Conservation (phyloP, 495 filamentous ascomycete genomes). For the Cryomyces minteri region DNA sequence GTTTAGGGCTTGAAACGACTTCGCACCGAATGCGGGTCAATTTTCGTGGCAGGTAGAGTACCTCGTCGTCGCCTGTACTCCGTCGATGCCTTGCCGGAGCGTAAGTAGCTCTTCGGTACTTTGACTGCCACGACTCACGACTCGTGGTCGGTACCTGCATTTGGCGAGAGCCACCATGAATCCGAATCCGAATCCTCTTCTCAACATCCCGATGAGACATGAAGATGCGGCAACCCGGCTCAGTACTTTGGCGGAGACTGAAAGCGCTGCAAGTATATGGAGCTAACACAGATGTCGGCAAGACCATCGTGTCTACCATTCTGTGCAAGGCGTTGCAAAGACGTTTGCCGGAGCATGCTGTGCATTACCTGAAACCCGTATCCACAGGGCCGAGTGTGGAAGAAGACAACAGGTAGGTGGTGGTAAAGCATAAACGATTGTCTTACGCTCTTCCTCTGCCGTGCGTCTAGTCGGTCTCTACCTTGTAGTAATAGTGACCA, state of each 20-base stretch:
- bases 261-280: constrained; percentile 54
- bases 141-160: too few species aligned
- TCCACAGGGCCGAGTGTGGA: constrained; percentile 50
- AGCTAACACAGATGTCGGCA: constrained; percentile 66
- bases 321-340: constrained; percentile 39
- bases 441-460: too few species aligned
- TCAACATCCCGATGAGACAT: background rate
- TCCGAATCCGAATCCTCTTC: background rate
- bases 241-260: constrained; percentile 41
- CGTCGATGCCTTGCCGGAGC: too few species aligned
- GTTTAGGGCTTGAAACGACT: too few species aligned
- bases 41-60: too few species aligned
- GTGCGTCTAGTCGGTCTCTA: background rate
- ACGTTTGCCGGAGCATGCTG: constrained; percentile 24
- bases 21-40: too few species aligned
- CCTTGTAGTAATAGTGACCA: background rate
- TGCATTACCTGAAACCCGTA: constrained; percentile 55
- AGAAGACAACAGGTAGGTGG: constrained; percentile 33
- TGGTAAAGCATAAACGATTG: too few species aligned
- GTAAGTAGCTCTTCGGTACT: too few species aligned
- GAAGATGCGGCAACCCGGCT: constrained; percentile 9
- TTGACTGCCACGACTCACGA: too few species aligned
- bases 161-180: too few species aligned
- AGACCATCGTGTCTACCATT: constrained; percentile 55
- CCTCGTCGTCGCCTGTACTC: too few species aligned